Evolutionary conservation across 345 rosid genomes (phyloP).

Genomic region (Populus davidiana): DNA sequence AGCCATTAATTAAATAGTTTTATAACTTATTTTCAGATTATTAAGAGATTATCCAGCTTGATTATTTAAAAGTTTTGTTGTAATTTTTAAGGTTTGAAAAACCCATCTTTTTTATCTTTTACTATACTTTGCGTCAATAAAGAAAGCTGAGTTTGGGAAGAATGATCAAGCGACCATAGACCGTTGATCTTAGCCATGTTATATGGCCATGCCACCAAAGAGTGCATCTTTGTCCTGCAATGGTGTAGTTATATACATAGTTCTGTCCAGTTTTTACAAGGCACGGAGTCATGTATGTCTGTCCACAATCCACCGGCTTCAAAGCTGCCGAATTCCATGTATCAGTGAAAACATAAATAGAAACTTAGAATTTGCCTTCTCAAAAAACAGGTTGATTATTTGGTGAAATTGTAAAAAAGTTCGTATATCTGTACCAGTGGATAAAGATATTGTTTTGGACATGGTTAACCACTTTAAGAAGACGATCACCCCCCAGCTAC

Average conservation of each 20-base stretch:
- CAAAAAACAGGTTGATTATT: conserved; percentile 9
- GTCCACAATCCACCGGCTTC: background rate
- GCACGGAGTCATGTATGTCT: no score
- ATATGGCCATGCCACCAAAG: conserved; percentile 9
- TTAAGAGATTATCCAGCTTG: no score
- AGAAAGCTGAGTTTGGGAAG: conserved; percentile 4
- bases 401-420: conserved; percentile 2
- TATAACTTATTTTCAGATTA: no score
- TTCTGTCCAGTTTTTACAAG: background rate
- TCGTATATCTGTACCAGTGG: conserved; percentile 8
- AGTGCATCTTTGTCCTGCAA: conserved; percentile 7
- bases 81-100: no score
- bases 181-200: conserved; percentile 13
- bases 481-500: conserved; percentile 1
- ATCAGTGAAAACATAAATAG: background rate
- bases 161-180: conserved; percentile 5
- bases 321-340: conserved; percentile 8
- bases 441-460: conserved; percentile 19
- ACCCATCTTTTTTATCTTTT: no score
- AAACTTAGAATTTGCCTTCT: background rate
- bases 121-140: background rate
- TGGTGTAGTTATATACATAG: conserved; percentile 3
- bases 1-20: no score
- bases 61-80: no score
- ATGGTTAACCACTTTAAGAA: conserved; percentile 7